A percentile compares a stretch with the other conserved stretches of the same genome.
phyloP scores from a whole-genome alignment of 2,329 filamentous ascomycete genomes.

The Aspergillus floridensis region DNA sequence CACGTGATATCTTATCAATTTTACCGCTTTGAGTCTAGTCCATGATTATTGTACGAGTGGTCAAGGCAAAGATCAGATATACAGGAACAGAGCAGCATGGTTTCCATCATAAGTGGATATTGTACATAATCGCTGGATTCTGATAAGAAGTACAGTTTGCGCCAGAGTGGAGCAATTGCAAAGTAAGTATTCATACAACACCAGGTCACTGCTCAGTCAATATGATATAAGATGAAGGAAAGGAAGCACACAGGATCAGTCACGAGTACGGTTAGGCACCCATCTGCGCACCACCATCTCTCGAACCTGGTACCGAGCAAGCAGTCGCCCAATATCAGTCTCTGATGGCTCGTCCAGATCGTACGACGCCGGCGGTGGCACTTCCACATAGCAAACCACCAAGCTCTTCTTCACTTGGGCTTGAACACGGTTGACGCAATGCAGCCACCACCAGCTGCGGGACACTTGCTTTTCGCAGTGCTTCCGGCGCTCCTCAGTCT shows the following conservation, averaged over 20 bases:
- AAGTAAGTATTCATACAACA: not conserved
- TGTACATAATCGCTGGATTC: not conserved
- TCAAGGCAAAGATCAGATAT: too few species aligned
- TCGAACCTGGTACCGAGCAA: constrained; percentile 71
- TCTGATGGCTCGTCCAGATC: constrained; percentile 35
- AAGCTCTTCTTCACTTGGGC: constrained; percentile 87
- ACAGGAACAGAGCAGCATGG: not conserved
- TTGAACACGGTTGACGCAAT: constrained; percentile 85
- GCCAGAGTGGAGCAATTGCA: not conserved
- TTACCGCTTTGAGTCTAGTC: constrained; percentile 21
- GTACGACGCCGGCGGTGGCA: constrained; percentile 64
- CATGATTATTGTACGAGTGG: not conserved
- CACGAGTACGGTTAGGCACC: constrained; percentile 75
- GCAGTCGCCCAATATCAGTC: constrained; percentile 59
- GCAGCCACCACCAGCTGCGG: constrained; percentile 58
- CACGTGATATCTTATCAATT: constrained; percentile 31
- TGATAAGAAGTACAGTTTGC: too few species aligned
- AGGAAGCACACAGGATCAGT: constrained; percentile 38
- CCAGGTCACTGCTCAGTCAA: not conserved
- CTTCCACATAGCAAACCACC: constrained; percentile 85
- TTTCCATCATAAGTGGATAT: not conserved
- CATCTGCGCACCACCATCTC: constrained; percentile 81
- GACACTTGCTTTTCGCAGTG: constrained; percentile 49
- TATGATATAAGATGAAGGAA: not conserved
- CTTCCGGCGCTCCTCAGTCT: constrained; percentile 48